Base-by-base conservation (phyloP, 164 flowering plant species). In the Umbellularia californica region DNA sequence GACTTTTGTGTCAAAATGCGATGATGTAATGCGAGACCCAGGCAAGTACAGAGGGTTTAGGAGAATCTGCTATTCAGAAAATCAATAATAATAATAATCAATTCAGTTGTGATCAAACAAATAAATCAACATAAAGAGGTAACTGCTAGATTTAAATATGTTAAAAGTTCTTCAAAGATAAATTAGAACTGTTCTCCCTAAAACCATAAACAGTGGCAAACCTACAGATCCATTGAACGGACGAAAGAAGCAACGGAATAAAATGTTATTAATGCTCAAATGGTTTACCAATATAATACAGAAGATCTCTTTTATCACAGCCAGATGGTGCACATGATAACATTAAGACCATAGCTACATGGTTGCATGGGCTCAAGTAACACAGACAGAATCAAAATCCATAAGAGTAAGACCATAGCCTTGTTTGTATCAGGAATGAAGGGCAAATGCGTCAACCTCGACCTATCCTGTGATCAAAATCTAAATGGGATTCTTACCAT, bases 1-100 rank as follows among this genome's bases (percentile, higher is more conserved):
- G 25, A 93, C 98, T 87, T 93, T 91, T 22, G 98, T 93, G 74
- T 93, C 97, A 70, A 92, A 93, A 81, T 92, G 97, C 0, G 95
- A 87, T 13, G 97, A 93, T 50, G 94, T 80, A 20, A 93, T 84
- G 75, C 92, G 98, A 22, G 97, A 90, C 15, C 98, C 97, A 55
- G 97, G 95, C 70, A 93, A 72, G 79, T 92, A 92, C 23, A 93
- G 88, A 12, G 98, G 98, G 76, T 93, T 93, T 30, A 93, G 89
- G 81, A 93, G 88, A 69, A 84, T 88, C 98, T 92, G 94, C 80
- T 75, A 78, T 76, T 71, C 52, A 15, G n/a, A 22, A 51, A 58
- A 71, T 23, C 71, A 68, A 4, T 25, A 68, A 22, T 2, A 68
- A 22, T 2, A 67, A 30, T 7, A 23, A 64, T 64, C 67, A 64